Base-by-base conservation (phyloP, 106 monocot genomes). In the Ottelia alismoides region DNA sequence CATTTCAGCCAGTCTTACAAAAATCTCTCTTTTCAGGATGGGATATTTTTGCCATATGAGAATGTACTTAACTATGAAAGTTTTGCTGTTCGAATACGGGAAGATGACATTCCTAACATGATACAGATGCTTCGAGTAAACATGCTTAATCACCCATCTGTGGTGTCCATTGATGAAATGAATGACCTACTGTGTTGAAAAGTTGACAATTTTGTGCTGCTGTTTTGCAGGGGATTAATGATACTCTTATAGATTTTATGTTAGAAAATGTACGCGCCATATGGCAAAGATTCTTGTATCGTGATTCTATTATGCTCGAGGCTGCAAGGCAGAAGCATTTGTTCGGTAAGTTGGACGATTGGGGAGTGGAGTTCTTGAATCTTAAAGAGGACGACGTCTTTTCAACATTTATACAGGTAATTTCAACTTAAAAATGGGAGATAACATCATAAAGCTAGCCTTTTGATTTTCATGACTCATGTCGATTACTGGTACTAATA, bases 31-130 rank as follows among this genome's bases (percentile, higher is more conserved):
- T n/a, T n/a, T n/a, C n/a, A n/a, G n/a, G n/a, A n/a, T n/a, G n/a
- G n/a, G n/a, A n/a, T n/a, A n/a, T n/a, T n/a, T n/a, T n/a, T n/a
- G n/a, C n/a, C n/a, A n/a, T n/a, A n/a, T n/a, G n/a, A n/a, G n/a
- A n/a, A n/a, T n/a, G n/a, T n/a, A n/a, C n/a, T n/a, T n/a, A n/a
- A n/a, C n/a, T n/a, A n/a, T n/a, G n/a, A n/a, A n/a, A n/a, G n/a
- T n/a, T n/a, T n/a, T n/a, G n/a, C n/a, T n/a, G n/a, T n/a, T 64
- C 80, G 78, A 27, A 71, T 85, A 51, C 28, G 45, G 0, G 90
- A 91, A 76, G 72, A 91, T 58, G 81, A 91, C 52, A 91, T 85
- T 54, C 78, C 78, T 66, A 78, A 78, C 53, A 70, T 91, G 77
- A 55, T 81, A 16, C 57, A 60, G 45, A 67, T 78, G 46, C 85